Evolutionary conservation across 2,329 filamentous ascomycete genomes (phyloP).

Genomic region (Trichocomaceae sp.): DNA sequence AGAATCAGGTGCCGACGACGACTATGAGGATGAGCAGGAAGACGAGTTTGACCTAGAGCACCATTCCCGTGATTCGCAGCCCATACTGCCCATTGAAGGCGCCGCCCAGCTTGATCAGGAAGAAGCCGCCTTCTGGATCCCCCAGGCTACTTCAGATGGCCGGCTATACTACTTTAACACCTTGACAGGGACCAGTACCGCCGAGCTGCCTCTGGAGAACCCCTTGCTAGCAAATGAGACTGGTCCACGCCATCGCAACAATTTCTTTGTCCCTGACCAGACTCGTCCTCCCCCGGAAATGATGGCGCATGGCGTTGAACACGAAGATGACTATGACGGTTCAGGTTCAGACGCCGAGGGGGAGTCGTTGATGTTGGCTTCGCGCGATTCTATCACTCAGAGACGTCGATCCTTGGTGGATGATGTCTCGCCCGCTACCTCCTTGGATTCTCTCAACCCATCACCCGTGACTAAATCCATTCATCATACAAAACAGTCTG

Average conservation of each 20-base stretch:
- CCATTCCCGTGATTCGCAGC: constrained; percentile 56
- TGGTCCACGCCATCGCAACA: constrained; percentile 81
- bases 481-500: constrained; percentile 28
- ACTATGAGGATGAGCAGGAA: constrained; percentile 58
- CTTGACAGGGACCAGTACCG: constrained; percentile 87
- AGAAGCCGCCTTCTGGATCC: constrained; percentile 95
- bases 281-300: constrained; percentile 85
- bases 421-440: constrained; percentile 76
- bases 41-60: constrained; percentile 59
- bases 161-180: constrained; percentile 97
- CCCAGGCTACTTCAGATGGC: constrained; percentile 89
- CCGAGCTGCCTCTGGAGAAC: constrained; percentile 89
- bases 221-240: constrained; percentile 72
- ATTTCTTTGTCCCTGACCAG: constrained; percentile 80
- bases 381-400: constrained; percentile 60
- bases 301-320: constrained; percentile 73
- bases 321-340: constrained; percentile 87
- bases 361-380: constrained; percentile 63
- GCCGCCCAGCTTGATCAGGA: constrained; percentile 61
- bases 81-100: constrained; percentile 63
- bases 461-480: constrained; percentile 55
- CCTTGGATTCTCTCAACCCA: constrained; percentile 82
- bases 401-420: constrained; percentile 62
- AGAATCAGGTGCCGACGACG: constrained; percentile 51
- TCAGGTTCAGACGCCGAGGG: constrained; percentile 85